Conservation (phyloP, 495 filamentous ascomycete species). For the Lasiosphaeris hirsuta region DNA sequence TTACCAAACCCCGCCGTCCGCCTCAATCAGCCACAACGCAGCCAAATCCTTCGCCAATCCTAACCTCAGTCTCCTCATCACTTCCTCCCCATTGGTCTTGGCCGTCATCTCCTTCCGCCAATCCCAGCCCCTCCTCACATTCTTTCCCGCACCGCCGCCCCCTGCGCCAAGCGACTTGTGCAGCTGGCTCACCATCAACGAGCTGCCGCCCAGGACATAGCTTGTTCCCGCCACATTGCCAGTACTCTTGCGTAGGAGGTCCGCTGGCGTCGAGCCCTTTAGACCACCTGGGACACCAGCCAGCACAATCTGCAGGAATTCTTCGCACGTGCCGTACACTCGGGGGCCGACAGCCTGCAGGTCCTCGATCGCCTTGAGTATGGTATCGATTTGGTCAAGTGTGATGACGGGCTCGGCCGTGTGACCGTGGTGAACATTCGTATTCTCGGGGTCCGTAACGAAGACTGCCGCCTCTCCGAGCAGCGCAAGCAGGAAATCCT, state of each 20-base stretch:
- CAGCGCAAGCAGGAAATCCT: slow-evolving; percentile 79
- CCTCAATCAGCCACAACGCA: slow-evolving; percentile 58
- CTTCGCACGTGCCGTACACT: slow-evolving; percentile 67
- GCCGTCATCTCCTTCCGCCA: slow-evolving; percentile 67
- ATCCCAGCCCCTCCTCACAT: slow-evolving; percentile 72
- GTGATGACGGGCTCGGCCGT: slow-evolving; percentile 41
- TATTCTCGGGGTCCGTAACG: slow-evolving; percentile 52
- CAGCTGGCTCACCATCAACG: slow-evolving; percentile 63
- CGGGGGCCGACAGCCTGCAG: slow-evolving; percentile 68
- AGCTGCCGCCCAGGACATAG: slow-evolving; percentile 65
- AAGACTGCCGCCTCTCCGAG: slow-evolving; percentile 80
- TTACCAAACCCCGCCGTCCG: slow-evolving; percentile 38
- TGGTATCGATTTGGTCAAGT: slow-evolving; percentile 64
- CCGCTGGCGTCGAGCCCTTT: slow-evolving; percentile 54
- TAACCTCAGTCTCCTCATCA: slow-evolving; percentile 67
- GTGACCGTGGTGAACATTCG: slow-evolving; percentile 25
- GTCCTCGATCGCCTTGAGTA: slow-evolving; percentile 80
- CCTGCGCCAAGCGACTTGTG: slow-evolving; percentile 44
- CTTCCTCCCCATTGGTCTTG: slow-evolving; percentile 57
- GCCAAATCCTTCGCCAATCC: slow-evolving; percentile 70
- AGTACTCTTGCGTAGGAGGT: slow-evolving; percentile 65
- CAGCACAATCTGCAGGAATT: slow-evolving; percentile 60
- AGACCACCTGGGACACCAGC: slow-evolving; percentile 39
- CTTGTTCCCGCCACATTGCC: slow-evolving; percentile 49
- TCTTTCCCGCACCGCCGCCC: slow-evolving; percentile 30